A percentile compares a stretch with the other conserved stretches of the same genome.
Conservation (phyloP, 441 rosid species). For the Isatis lusitanica region DNA sequence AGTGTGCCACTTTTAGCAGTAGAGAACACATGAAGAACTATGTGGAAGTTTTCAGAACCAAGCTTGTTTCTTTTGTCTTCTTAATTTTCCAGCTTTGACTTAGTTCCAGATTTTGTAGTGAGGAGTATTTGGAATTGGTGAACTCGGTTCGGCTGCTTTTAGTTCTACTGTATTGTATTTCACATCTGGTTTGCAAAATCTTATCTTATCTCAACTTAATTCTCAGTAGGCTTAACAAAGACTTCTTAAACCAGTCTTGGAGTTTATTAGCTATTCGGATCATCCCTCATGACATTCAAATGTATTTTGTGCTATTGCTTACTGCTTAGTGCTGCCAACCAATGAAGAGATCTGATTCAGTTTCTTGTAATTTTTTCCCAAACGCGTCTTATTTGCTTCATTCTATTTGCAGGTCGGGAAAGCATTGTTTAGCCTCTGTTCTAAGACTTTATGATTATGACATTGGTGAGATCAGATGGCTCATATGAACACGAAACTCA, state of each 20-base stretch:
- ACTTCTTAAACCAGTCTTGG: slow-evolving; percentile 1
- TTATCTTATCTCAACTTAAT: background rate
- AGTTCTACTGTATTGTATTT: background rate
- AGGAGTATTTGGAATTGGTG: background rate
- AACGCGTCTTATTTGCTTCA: background rate
- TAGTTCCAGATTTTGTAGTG: background rate
- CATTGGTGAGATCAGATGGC: slow-evolving; percentile 16
- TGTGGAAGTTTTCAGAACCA: background rate
- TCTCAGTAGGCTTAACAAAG: background rate
- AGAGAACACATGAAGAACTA: background rate
- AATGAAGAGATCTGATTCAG: background rate
- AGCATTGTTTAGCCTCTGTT: background rate
- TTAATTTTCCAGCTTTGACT: background rate
- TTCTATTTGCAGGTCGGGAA: slow-evolving; percentile 7
- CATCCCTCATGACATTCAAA: background rate
- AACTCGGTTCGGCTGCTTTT: background rate
- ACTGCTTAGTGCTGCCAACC: background rate
- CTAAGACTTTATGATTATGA: background rate
- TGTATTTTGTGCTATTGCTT: background rate
- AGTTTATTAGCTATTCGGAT: background rate
- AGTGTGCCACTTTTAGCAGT: background rate
- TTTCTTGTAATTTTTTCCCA: background rate
- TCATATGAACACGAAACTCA: slow-evolving; percentile 16
- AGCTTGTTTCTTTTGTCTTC: background rate
- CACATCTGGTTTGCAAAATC: background rate